These are phyloP conservation scores for Rutidosis leptorrhynchoides DNA, from an alignment of 129 eudicot species.

Conservation along the genomic window DNA sequence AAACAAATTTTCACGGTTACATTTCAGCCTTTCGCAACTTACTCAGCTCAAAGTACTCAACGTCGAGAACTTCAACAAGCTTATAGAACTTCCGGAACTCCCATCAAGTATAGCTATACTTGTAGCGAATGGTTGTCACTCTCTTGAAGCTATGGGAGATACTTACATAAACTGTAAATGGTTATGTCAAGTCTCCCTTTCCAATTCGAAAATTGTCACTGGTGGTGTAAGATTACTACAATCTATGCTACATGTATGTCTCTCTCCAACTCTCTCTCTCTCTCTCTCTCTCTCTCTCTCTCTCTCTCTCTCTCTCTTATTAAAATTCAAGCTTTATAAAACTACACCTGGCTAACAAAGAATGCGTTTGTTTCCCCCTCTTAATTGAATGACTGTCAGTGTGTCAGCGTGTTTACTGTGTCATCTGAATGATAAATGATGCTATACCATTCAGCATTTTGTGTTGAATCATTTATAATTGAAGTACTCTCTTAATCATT, in stretches of 20 bases:
- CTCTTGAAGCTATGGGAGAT: not conserved
- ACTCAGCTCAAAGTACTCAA: not conserved
- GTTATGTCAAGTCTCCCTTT: not conserved
- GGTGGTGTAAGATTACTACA: not conserved
- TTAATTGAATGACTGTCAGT: too few relatives aligned
- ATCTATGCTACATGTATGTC: not conserved
- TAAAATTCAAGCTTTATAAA: not conserved
- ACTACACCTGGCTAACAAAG: not conserved
- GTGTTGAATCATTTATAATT: too few relatives aligned
- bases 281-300: not conserved
- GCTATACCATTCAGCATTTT: too few relatives aligned
- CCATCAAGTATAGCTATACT: not conserved
- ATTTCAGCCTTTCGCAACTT: conserved; percentile 5
- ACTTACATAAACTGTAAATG: not conserved
- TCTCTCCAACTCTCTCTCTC: not conserved
- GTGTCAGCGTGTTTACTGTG: too few relatives aligned
- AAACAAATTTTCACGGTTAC: not conserved
- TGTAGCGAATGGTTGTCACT: not conserved
- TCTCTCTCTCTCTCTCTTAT: too few relatives aligned
- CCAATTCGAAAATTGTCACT: too few relatives aligned
- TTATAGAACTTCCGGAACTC: not conserved
- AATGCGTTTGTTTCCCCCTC: too few relatives aligned
- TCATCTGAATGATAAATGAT: too few relatives aligned
- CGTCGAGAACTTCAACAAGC: not conserved
- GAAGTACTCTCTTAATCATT: too few relatives aligned